Evolutionary conservation across 2,329 filamentous ascomycete species (phyloP), one percentile per base, ranked within the genome.

Genomic region (Hymenoscyphus repandus): DNA sequence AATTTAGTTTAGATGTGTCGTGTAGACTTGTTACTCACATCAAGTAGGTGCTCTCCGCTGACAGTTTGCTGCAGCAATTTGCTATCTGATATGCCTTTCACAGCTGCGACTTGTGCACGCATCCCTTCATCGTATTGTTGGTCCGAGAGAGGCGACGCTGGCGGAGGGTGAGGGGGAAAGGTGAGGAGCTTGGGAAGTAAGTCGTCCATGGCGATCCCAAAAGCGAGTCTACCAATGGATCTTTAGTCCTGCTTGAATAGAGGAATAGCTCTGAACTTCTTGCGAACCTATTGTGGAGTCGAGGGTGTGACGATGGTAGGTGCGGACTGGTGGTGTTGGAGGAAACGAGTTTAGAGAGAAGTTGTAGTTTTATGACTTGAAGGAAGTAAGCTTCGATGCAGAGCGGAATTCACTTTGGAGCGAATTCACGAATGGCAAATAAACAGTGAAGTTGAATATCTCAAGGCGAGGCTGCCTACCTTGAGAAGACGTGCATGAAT

Each of bases 41-140:
- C 64, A 43, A 72, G 64, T 17, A 69, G 55, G 58, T 64, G 62
- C 32, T 67, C 65, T 41, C 65, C 66, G 30, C 60, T 59, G 41
- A 63, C 62, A 4, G 66, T 64, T 9, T 60, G 60, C 45, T 60
- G 60, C 32, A 68, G 54, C 40, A 70, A 57, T 33, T 64, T 64
- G 48, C 57, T 64, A 0, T 66, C 62, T n/a, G 67, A 39, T 31
- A 66, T 62, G 49, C 69, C 66, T 49, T 65, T 70, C 9, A 75
- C 54, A 33, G 56, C 62, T 3, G 68, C 57, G 45, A 72, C 58
- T 44, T 72, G 64, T n/a, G 65, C 58, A 42, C 61, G 67, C 44
- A 74, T 69, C 32, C 66, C 67, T 31, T 67, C 66, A 52, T 77
- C 72, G 60, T 75, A 76, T 48, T 67, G 64, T 32, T 66, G 59